Base-by-base conservation (phyloP, 176 grass and related monocot genomes). In the Triticum urartu region DNA sequence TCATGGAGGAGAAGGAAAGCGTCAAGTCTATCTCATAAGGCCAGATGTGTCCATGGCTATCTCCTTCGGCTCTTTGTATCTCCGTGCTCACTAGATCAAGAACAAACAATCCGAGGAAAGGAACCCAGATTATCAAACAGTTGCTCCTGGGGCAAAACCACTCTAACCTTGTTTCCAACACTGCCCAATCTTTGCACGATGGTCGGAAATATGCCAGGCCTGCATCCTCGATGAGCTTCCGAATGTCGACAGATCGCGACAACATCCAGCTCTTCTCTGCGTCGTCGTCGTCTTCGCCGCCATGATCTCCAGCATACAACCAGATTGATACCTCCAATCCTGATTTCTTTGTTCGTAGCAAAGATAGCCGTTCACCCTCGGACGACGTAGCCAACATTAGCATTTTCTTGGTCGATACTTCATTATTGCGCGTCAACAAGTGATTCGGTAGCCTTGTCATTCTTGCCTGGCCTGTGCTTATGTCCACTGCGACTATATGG, bases 1-100 rank as follows among this genome's bases (percentile, higher is more conserved):
- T 82, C 28, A 82, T 56, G 11, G 28, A 24, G 11, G 28, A 24
- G 18, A 35, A 24, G 45, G 15, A 82, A 56, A 82, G 45, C 9
- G 65, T 82, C 45, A 82, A 35, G 80, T 82, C 80, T 35, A 70
- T 70, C 65, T 82, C 65, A 20, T 82, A 82, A 14, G 80, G 65
- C 80, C 80, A 82, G 1, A 82, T 33, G 65, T 38, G 30, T 3
- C 43, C 65, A 11, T 70, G 12, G 47, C 30, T 36, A 36, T 82
- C 80, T 0, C 42, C 79, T 15, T 11, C 18, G 5, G 65, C 80
- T 24, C 64, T 82, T 25, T 54, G 65, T 22, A 70, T 70, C 5
- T 22, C 6, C 18, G 17, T 70, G 28, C 20, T 56, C 9, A 3
- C 30, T 1, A 25, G 43, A 35, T 82, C 65, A 82, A 82, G 65